Conservation (phyloP, 495 filamentous ascomycete species). For the Tuber umbilicatum region DNA sequence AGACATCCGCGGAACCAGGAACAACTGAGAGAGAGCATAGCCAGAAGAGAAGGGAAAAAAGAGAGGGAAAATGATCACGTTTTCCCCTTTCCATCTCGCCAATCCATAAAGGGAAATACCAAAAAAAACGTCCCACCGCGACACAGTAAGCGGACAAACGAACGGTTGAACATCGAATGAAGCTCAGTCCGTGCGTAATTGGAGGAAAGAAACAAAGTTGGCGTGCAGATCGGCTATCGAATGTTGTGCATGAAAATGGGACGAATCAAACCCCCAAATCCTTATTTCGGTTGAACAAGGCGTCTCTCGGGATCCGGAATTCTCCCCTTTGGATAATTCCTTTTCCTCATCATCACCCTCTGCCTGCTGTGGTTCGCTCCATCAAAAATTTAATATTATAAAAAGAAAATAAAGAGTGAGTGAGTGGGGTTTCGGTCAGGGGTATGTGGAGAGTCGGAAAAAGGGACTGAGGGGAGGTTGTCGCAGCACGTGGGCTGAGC, state of each 20-base stretch:
- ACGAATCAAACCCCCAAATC: background rate
- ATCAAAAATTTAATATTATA: background rate
- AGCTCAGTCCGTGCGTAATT: background rate
- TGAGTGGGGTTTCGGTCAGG: background rate
- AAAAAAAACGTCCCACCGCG: background rate
- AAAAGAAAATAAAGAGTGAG: background rate
- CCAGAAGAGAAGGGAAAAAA: background rate
- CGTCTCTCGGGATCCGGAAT: background rate
- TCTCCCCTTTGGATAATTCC: background rate
- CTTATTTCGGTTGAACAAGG: constrained; percentile 33
- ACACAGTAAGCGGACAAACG: background rate
- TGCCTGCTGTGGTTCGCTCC: background rate
- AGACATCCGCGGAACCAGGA: background rate
- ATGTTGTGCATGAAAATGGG: constrained; percentile 37
- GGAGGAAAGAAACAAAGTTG: constrained; percentile 34
- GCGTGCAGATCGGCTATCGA: constrained; percentile 40
- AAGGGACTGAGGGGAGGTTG: background rate
- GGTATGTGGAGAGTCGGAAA: background rate
- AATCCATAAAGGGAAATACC: background rate
- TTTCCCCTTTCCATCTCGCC: background rate
- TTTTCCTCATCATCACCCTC: background rate
- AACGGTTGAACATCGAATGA: background rate
- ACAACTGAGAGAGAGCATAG: background rate
- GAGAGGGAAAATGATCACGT: background rate
- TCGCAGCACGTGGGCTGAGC: background rate